A percentile compares a stretch with the other conserved stretches of the same genome.
phyloP scores from a whole-genome alignment of 2,329 filamentous ascomycete species.

The Grosmannia serpens region DNA sequence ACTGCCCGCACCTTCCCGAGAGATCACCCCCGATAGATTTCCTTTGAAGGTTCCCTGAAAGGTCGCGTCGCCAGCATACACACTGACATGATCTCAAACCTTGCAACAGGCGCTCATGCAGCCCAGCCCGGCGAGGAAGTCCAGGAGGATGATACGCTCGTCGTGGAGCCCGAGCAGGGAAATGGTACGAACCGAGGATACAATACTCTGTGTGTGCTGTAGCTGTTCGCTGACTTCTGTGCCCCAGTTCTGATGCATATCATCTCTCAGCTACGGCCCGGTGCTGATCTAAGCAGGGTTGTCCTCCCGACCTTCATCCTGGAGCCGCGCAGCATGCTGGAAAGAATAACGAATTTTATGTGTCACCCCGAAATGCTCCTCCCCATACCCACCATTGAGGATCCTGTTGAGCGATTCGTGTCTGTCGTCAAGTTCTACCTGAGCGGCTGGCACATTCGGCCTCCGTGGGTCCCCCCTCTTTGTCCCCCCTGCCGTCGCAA shows the following conservation, averaged over 20 bases:
- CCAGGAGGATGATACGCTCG: slow-evolving; percentile 61
- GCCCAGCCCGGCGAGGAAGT: slow-evolving; percentile 46
- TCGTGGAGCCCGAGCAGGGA: slow-evolving; percentile 86
- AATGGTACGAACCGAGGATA: slow-evolving; percentile 60
- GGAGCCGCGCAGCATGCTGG: slow-evolving; percentile 94
- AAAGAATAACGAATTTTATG: slow-evolving; percentile 99
- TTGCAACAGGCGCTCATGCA: slow-evolving; percentile 7
- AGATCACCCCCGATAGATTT: no score
- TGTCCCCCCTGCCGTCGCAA: background rate
- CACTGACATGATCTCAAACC: background rate
- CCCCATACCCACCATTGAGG: slow-evolving; percentile 75
- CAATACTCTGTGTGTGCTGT: background rate
- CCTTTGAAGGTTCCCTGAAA: no score
- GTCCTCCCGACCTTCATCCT: slow-evolving; percentile 96
- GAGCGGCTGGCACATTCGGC: slow-evolving; percentile 97
- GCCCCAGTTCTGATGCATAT: slow-evolving; percentile 80
- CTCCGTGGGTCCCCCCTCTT: slow-evolving; percentile 54
- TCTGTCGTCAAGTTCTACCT: slow-evolving; percentile 97
- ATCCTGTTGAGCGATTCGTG: slow-evolving; percentile 81
- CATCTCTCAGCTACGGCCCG: slow-evolving; percentile 90
- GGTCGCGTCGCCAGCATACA: no score
- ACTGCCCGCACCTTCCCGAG: no score
- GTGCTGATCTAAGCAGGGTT: slow-evolving; percentile 87
- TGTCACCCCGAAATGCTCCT: slow-evolving; percentile 94
- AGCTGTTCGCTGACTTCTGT: background rate